A percentile compares a stretch with the other conserved stretches of the same genome.
Conservation (phyloP, 192 early-diverging fungal species). For the Backusella macrospora region DNA sequence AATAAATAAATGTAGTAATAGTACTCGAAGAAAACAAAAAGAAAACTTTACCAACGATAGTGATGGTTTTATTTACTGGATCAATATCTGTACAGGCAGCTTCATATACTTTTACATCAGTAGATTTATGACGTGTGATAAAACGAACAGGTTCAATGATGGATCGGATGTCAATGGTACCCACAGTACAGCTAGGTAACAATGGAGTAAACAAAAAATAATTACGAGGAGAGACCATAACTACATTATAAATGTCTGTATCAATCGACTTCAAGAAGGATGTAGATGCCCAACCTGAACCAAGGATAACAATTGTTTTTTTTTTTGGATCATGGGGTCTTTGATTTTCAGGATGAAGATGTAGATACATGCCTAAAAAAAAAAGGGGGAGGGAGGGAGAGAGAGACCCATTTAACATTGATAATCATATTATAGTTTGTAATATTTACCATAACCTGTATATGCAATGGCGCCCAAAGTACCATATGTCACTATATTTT, state of each 20-base stretch:
- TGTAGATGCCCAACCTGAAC: conserved; percentile 46
- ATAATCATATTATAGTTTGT: not conserved
- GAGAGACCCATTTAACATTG: not conserved
- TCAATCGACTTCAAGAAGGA: conserved; percentile 44
- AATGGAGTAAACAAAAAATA: conserved; percentile 87
- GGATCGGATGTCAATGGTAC: conserved; percentile 83
- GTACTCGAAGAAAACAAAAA: not conserved
- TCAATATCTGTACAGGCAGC: conserved; percentile 92
- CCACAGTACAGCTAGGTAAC: conserved; percentile 79
- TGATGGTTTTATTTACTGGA: conserved; percentile 75
- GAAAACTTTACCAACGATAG: conserved; percentile 61
- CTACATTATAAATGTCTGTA: conserved; percentile 43
- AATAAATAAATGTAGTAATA: not conserved
- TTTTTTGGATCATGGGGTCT: conserved; percentile 58
- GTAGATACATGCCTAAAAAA: conserved; percentile 40
- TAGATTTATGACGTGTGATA: conserved; percentile 84
- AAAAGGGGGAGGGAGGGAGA: not conserved
- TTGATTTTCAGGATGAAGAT: conserved; percentile 49
- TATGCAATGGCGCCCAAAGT: not conserved
- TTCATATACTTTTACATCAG: conserved; percentile 86
- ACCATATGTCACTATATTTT: not conserved
- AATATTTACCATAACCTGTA: conserved; percentile 9
- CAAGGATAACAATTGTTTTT: conserved; percentile 44
- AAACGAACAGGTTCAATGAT: conserved; percentile 89
- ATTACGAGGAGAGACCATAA: conserved; percentile 79